Evolutionary conservation across 1,284 basidiomycete species (phyloP), one percentile per base, ranked within the genome.

Genomic region (Cystobasidium sp.): DNA sequence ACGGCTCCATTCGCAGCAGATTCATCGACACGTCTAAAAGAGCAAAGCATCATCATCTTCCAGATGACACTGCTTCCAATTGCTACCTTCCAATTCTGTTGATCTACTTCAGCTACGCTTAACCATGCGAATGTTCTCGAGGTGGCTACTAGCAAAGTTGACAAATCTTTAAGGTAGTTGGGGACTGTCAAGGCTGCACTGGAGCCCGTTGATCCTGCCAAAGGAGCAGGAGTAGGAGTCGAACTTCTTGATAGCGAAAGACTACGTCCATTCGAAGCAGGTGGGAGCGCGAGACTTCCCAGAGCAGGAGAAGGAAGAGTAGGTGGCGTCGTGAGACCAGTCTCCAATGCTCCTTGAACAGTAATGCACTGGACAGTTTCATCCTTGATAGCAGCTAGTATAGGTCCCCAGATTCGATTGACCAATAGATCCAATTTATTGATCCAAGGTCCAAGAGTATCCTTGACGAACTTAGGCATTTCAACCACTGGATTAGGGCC

Each of bases 1-100:
- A n/a, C 63, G 1, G 66, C 24, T 18, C 66, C 66, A 39, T n/a
- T 16, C 16, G 16, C 49, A 43, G 31, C 24, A 31, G 12, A n/a
- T 5, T 66, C 70, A 44, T 63, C 69, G n/a, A 73, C 44, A 16
- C 70, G 49, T 31, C 62, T 65, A 20, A 53, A 64, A 16, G 62
- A 65, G 16, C 31, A 51, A n/a, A 67, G 68, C 24, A 80, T 68
- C 78, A 80, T 77, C 59, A 76, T 78, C 63, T 80, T 80, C 79
- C 79, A 80, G 1, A 75, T 70, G 6, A 75, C 74, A 43, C 73
- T 68, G n/a, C 76, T 78, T 7, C 72, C 79, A 47, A 80, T 61
- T 24, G 74, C 69, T n/a, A 79, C 79, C 49, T 78, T 72, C 79
- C 79, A 80, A 67, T 76, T 75, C 72, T 79, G 78, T n/a, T 73